Evolutionary conservation across 1,139 yeast species (phyloP), one percentile per base, ranked within the genome.

Genomic region (Suhomyces atakaporum): DNA sequence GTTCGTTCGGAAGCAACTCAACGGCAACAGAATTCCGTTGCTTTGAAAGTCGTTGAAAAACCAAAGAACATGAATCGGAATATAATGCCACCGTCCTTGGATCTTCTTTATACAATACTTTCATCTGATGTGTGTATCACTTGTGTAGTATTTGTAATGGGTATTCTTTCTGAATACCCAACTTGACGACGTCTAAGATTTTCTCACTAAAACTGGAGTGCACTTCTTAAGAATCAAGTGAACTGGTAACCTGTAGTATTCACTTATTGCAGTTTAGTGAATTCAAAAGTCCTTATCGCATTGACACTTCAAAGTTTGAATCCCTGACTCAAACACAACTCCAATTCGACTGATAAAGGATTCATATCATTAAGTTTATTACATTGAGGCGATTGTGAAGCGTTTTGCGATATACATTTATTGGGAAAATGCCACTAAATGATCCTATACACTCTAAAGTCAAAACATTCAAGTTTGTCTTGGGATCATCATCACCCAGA

Each of bases 401-500:
- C n/a, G n/a, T n/a, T n/a, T n/a, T n/a, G n/a, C n/a, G n/a, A n/a
- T n/a, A n/a, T n/a, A n/a, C n/a, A n/a, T n/a, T n/a, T n/a, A n/a
- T n/a, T n/a, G n/a, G n/a, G 20, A 18, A 6, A 18, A 24, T 24
- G 26, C 15, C 15, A 11, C 15, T 24, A 11, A 7, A 24, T 11
- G 15, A 31, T 12, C 9, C 20, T 7, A 41, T 70, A 4, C 56
- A 60, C 38, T 49, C 57, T 1, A 48, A 53, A 28, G 47, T 74
- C 3, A 20, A 44, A 3, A 31, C 46, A 3, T 62, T 49, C 45
- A 42, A 64, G 24, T 65, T 88, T 16, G 66, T 88, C 2, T 67
- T 92, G 10, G 97, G 96, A 1, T 87, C 96, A 1, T 74, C 85
- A 2, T 89, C 97, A 0, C 94, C 95, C 1, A 71, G 97, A 43